Base-by-base conservation (phyloP, 2,329 filamentous ascomycete genomes). In the Diaporthe ilicicola region DNA sequence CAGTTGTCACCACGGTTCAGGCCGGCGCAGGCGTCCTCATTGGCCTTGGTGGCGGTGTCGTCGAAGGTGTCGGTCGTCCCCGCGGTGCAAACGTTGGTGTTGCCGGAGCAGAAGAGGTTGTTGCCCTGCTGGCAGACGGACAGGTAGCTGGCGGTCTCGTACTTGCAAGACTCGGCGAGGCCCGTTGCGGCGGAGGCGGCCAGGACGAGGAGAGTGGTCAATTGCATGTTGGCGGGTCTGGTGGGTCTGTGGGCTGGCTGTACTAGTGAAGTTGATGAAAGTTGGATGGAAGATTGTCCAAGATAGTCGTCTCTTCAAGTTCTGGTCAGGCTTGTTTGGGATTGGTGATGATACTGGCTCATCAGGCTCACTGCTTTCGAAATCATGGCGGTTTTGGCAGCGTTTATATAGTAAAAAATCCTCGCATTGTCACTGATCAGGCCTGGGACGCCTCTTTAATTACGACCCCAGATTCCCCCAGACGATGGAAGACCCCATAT, bases 41-140 rank as follows among this genome's bases (percentile, higher is more conserved):
- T 67, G 10, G 64, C 64, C 1, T 6, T 17, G 8, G 64, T 67
- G 7, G 46, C 64, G 7, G 19, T 27, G 4, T 67, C 48, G 50
- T 51, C 46, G 24, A 67, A 67, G 4, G 64, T 67, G 22, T 67
- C 64, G 19, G 64, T 67, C 48, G 53, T 67, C 10, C 64, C 27
- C n/a, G 5, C 4, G 29, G 19, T 8, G 62, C 64, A 67, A 3
- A 67, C 37, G 22, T n/a, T n/a, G 2, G 64, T 67, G 48, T 67
- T 67, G 22, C 64, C 64, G 9, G 48, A 42, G 34, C 64, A 67
- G 22, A 51, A 67, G 22, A 51, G 64, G 19, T 42, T 51, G 32
- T 17, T 54, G 13, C 64, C 64, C 32, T 51, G 64, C 22, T 67
- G 64, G 64, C 64, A 67, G 64, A 67, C 48, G 48, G 64, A 67